Evolutionary conservation across 2,329 filamentous ascomycete species (phyloP).

Genomic region (Beauveria varroae): DNA sequence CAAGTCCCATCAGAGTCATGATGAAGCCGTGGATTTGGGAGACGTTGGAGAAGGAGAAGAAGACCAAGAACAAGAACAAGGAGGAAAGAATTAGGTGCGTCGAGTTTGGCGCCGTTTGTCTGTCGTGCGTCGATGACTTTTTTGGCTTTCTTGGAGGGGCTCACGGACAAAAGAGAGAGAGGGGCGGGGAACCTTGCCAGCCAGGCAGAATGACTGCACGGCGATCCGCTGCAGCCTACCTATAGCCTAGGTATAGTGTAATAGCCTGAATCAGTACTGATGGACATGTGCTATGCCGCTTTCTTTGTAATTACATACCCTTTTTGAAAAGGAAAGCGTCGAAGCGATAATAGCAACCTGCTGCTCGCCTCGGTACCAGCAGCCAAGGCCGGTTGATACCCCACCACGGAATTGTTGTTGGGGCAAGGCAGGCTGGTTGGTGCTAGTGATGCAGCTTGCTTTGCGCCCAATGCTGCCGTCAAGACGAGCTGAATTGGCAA

Average conservation of each 20-base stretch:
- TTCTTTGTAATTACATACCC: not conserved
- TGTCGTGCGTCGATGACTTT: not conserved
- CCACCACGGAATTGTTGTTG: not conserved
- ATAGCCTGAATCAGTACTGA: too few species aligned
- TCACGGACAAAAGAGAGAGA: not conserved
- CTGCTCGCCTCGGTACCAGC: not conserved
- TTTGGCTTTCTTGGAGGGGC: not conserved
- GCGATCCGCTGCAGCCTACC: too few species aligned
- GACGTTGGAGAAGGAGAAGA: not conserved
- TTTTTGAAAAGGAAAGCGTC: not conserved
- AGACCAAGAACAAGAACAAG: not conserved
- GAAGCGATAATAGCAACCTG: not conserved
- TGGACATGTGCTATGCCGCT: too few species aligned
- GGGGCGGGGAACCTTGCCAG: not conserved
- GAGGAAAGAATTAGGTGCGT: not conserved
- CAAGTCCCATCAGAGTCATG: conserved; percentile 8
- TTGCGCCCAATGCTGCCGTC: not conserved
- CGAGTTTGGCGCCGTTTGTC: not conserved
- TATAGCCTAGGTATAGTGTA: too few species aligned
- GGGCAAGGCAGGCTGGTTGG: not conserved
- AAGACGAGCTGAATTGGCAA: not conserved
- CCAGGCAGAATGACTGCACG: too few species aligned
- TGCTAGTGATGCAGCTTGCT: not conserved
- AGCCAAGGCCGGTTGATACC: not conserved
- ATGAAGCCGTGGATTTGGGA: not conserved